Conservation (phyloP, 257 asterid species). For the Rhazya stricta region DNA sequence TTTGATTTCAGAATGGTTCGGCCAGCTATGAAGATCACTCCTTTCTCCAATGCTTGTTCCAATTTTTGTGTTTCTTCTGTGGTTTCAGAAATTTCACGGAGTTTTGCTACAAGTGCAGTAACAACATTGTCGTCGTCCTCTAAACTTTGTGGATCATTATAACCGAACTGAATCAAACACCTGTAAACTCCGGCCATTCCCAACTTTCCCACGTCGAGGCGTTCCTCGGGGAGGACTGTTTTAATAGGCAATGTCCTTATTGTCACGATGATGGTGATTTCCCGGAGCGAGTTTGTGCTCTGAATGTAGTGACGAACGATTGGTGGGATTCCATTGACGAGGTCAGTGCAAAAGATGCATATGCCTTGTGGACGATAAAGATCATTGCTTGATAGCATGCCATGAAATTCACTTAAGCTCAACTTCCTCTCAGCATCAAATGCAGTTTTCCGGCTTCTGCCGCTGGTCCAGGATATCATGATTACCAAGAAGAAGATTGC, state of each 20-base stretch:
- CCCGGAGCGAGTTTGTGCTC: conserved; percentile 15
- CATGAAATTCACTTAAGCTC: conserved; percentile 14
- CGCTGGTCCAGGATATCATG: conserved; percentile 47
- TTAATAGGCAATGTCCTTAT: conserved; percentile 24
- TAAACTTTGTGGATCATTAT: conserved; percentile 12
- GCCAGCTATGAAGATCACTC: conserved; percentile 17
- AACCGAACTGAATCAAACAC: conserved; percentile 21
- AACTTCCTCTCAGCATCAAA: conserved; percentile 21
- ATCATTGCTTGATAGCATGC: conserved; percentile 6
- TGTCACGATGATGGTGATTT: conserved; percentile 15
- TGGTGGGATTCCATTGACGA: conserved; percentile 22
- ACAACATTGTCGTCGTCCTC: conserved; percentile 11
- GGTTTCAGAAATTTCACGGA: background rate
- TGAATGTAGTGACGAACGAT: conserved; percentile 19
- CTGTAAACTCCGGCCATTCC: conserved; percentile 17
- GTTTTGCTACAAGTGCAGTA: background rate
- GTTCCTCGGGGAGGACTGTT: conserved; percentile 21
- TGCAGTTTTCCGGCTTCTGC: conserved; percentile 21
- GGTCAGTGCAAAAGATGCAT: conserved; percentile 25
- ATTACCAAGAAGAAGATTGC: conserved; percentile 38
- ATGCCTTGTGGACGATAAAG: conserved; percentile 17
- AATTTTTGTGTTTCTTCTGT: conserved; percentile 2
- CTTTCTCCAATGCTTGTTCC: conserved; percentile 1
- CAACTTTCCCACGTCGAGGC: conserved; percentile 16
- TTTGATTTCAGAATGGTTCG: conserved; percentile 17